Percentiles rank a stretch among this genome's conserved stretches.
Conservation (phyloP, 1,139 yeast species). For the Waltiozyma sp. region DNA sequence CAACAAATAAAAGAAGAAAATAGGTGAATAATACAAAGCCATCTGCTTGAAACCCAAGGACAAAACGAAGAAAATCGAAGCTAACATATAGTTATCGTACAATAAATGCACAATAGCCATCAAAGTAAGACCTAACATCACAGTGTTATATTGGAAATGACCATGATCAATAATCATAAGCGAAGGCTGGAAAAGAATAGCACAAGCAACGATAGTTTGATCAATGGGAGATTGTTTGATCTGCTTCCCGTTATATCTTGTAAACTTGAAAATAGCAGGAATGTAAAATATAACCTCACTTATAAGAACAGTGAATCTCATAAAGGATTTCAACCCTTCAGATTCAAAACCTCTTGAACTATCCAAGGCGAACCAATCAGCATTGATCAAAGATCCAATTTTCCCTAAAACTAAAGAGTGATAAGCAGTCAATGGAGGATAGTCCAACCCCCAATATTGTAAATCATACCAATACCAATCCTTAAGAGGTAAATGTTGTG, state of each 20-base stretch:
- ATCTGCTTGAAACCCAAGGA: constrained; percentile 86
- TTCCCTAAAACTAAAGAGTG: constrained; percentile 78
- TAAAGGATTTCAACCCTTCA: constrained; percentile 57
- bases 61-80: constrained; percentile 71
- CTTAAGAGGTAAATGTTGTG: constrained; percentile 59
- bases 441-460: constrained; percentile 93
- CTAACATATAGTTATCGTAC: constrained; percentile 50
- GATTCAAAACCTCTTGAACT: constrained; percentile 68
- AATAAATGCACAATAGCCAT: constrained; percentile 57
- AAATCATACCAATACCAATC: constrained; percentile 87
- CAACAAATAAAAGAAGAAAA: constrained; percentile 56
- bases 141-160: constrained; percentile 89
- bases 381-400: constrained; percentile 52
- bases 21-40: constrained; percentile 90
- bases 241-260: constrained; percentile 53
- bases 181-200: constrained; percentile 72
- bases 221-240: constrained; percentile 49
- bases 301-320: constrained; percentile 69
- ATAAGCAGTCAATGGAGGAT: constrained; percentile 93
- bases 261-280: constrained; percentile 67
- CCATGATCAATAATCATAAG: constrained; percentile 88
- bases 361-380: constrained; percentile 67
- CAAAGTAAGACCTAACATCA: constrained; percentile 82
- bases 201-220: constrained; percentile 64
- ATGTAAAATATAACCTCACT: constrained; percentile 69